Base-by-base conservation (phyloP, 805 yeast genomes). In the Yarrowia deformans region DNA sequence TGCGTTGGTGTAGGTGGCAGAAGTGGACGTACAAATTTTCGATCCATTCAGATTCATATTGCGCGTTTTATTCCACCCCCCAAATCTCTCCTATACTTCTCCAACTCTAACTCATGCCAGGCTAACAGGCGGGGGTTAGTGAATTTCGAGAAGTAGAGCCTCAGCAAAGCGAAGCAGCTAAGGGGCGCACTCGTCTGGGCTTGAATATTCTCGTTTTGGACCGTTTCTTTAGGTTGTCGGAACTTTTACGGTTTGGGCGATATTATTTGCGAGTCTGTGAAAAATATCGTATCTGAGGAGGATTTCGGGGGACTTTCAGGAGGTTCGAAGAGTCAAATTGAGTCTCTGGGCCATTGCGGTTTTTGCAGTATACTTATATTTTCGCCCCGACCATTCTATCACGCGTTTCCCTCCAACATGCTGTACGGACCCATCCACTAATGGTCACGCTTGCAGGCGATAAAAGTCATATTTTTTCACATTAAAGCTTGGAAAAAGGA, bases 381-480 rank as follows among this genome's bases (percentile, higher is more conserved):
- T 8, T 40, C 40, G 16, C 12, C 1, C 16, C 16, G 6, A 13
- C 40, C 1, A 23, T 23, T 23, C 2, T 23, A 23, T 2, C 29
- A 23, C 29, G 29, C 29, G 2, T 4, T 23, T 23, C 29, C 29
- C 29, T 23, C 4, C 29, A 23, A 23, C 29, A 23, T 23, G 29
- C 29, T 4, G 29, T 23, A 23, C 29, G 29, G 29, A 23, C 29
- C 29, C 29, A 23, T 23, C 29, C 29, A 39, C 40, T 39, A 40
- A 40, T 8, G 45, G 48, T 18, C 48, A 43, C 13, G 9, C 48
- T 43, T 43, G 48, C 48, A 43, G 48, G 29, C 29, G 48, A 43
- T 18, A 43, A 43, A n/a, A n/a, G 48, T n/a, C 45, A 43, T 18
- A 43, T 43, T 40, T 40, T 40, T 40, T 40, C 45, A 40, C 45